Base-by-base conservation (phyloP, 2,329 filamentous ascomycete genomes). In the Penicillium concentricum region DNA sequence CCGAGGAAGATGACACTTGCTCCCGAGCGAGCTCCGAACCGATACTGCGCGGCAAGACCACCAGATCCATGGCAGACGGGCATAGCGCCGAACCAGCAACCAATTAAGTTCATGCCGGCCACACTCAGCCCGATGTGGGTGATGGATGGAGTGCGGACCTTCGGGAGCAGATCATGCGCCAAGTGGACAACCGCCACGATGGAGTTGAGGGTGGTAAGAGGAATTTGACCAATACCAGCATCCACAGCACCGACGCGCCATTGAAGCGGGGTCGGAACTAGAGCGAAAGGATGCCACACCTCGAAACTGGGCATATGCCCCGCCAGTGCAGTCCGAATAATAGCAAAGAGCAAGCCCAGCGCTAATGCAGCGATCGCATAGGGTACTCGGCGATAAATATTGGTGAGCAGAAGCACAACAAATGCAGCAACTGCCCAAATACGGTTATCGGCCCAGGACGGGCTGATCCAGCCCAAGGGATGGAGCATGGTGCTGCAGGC, bases 21-120 rank as follows among this genome's bases (percentile, higher is more conserved):
- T 10, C 93, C 93, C 57, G 90, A 95, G 46, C 93, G 87, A 5
- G 93, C 92, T 0, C 93, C 93, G 65, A 97, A 97, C 5, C 91
- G 86, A 72, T 91, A 91, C 72, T 97, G 93, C 0, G 89, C 94
- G 5, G 94, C 94, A 0, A 97, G 79, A 0, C 93, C 93, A 2
- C 93, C 93, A 0, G 91, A 91, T 5, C 93, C 93, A 71, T 97
- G 94, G 69, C 94, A 97, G 4, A 94, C 87, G 3, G 93, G 94
- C 94, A 97, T 97, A 5, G 89, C 89, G 46, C 92, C 92, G 67
- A 96, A 95, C 90, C 91, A 96, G 67, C 90, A 92, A 16, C 89
- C 89, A 1, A 89, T 72, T 4, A 97, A 78, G 70, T 97, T 97
- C 85, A 96, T 95, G 2, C 80, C 67, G 0, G 88, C 87, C 4